Evolutionary conservation across 176 grass and related monocot genomes (phyloP), one percentile per base, ranked within the genome.

Genomic region (Ensete ventricosum): DNA sequence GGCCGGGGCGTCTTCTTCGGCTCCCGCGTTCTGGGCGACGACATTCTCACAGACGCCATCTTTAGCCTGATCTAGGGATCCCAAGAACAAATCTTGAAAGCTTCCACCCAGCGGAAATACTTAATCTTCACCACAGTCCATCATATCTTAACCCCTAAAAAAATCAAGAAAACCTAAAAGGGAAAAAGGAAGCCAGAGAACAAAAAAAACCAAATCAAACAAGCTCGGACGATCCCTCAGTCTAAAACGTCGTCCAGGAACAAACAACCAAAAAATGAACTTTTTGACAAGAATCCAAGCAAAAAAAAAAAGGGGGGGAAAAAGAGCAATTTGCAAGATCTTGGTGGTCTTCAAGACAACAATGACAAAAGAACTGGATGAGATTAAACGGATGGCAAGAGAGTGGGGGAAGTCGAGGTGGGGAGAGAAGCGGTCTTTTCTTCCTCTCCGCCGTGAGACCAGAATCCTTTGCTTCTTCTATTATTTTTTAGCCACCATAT

Each of bases 1-100:
- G 49, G 62, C 75, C 60, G 13, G 19, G 67, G 17, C 14, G 20
- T 27, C 72, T 77, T 77, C 75, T 77, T 77, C n/a, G 49, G 34
- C 48, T 60, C 49, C 58, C 49, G 59, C 43, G 59, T 51, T 13
- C 75, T 77, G 8, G 59, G 75, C 49, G 60, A 89, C 65, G 85
- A 76, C 77, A 93, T 86, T 54, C 88, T 88, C 53, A 87, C 91
- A 20, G 95, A 99, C 69, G 95, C 87, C 95, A 99, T 99, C 74
- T 53, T 72, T 27, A 60, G 83, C 65, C 64, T 50, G 63, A 64
- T 62, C 57, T 62, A 68, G 68, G 57, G 13, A 53, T 20, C 48
- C 71, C 65, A 54, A 73, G 11, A 73, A 76, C 72, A 60, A 62
- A 53, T 55, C 66, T 34, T 26, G 48, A 11, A 73, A 76, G 51